Evolutionary conservation across 331 rosid species (phyloP), one percentile per base, ranked within the genome.

Genomic region (Saraca asoca): DNA sequence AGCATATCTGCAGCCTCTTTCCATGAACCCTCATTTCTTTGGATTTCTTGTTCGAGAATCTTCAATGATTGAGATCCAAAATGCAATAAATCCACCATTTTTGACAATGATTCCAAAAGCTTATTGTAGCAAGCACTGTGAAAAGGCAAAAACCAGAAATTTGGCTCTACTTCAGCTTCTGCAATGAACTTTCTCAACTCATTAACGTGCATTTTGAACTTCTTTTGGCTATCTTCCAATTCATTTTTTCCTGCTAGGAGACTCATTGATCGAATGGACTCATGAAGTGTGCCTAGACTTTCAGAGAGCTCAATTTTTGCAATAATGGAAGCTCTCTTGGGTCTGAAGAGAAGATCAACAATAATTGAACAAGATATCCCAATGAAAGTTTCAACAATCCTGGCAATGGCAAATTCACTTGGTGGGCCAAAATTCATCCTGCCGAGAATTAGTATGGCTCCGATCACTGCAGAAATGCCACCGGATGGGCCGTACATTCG

Each of bases 401-500:
- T 76, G 0, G 83, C 79, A 2, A 81, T 60, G 4, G 92, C 95
- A 29, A 91, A 87, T 42, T 91, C 83, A 20, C 78, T 80, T 0
- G 98, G 95, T 3, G 82, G 75, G 17, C 98, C 96, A 5, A 72
- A 80, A 0, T 79, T 81, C 64, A 58, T 71, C 39, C 95, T 67
- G 2, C 98, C 96, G 44, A 91, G 59, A 5, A 91, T 65, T 3
- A 87, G 59, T 11, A 89, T 44, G 10, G 96, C 96, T 3, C 96
- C 98, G 51, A 89, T 82, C 5, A 77, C 76, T 0, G 98, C 91
- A 5, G 96, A 83, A 64, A 89, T 79, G 6, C 86, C 89, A 31
- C 98, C 96, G 0, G 92, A 90, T 0, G 78, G 85, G 31, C 96
- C 90, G 13, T 91, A 91, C 86, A 91, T 80, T 42, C n/a, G 41